Evolutionary conservation across 257 asterid species (phyloP), one percentile per base, ranked within the genome.

Genomic region (Dorcoceras hygrometricum): DNA sequence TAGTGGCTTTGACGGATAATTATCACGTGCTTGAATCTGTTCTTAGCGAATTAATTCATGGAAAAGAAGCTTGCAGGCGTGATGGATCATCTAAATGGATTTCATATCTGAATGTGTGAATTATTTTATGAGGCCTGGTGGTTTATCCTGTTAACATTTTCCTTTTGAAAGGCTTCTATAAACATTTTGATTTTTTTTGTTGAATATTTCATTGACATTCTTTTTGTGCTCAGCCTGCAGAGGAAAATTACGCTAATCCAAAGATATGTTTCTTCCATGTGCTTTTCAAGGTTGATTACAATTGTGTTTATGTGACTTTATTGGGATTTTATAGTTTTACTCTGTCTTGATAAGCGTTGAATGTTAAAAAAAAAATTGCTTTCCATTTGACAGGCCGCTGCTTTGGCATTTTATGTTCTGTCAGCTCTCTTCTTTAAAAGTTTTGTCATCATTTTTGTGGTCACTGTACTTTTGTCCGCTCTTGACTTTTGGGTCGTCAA

Each of bases 401-500:
- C 98, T 26, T 79, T 92, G 84, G 96, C 96, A 23, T 92, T 92
- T 78, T 92, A 92, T 73, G 86, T 92, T 59, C 96, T 92, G 65
- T 92, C 98, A 62, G 91, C 98, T 58, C 77, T 92, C 59, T 92
- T 92, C 76, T 72, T 92, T 43, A 75, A 87, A 77, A 89, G 84
- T 72, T 92, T 92, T 74, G 97, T 92, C 82, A 89, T 92, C 84
- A 83, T 92, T 62, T 89, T 92, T 69, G 98, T 92, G 83, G 75
- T 84, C 68, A 92, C 98, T 14, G 98, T 92, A 31, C 93, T 92
- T 77, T 80, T 87, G 71, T 81, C 96, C 67, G 97, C 98, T 61
- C 96, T 92, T 63, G 98, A 92, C 70, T 92, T 92, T 75, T 92
- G 98, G 98, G 97, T 92, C 53, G 97, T 92, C 62, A 92, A 92